These are phyloP conservation scores for Populus deltoides DNA, from an alignment of 345 rosid genomes.

Conservation along the genomic window DNA sequence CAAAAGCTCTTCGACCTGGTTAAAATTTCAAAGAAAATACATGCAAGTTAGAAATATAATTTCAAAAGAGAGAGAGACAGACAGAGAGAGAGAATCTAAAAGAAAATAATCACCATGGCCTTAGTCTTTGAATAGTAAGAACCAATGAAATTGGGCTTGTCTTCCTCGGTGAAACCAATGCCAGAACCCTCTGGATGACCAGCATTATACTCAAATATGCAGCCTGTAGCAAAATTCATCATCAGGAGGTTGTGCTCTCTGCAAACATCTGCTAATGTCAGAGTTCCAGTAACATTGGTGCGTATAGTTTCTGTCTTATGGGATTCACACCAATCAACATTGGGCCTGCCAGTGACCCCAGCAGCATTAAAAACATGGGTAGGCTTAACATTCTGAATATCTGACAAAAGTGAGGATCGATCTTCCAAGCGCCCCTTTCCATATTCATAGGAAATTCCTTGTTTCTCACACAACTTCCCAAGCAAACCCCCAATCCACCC, in stretches of 20 bases:
- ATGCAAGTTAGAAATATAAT: background rate
- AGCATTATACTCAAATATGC: constrained; percentile 71
- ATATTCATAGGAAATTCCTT: constrained; percentile 60
- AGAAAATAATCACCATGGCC: constrained; percentile 51
- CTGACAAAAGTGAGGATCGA: constrained; percentile 54
- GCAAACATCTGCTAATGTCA: constrained; percentile 75
- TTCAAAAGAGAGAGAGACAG: background rate
- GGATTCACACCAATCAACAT: constrained; percentile 81
- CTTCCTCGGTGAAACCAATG: constrained; percentile 67
- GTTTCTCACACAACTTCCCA: constrained; percentile 65
- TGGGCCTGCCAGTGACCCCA: constrained; percentile 77
- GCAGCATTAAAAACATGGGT: constrained; percentile 84
- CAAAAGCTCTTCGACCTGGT: constrained; percentile 69
- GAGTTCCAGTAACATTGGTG: constrained; percentile 69
- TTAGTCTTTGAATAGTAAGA: constrained; percentile 84
- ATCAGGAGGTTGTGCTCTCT: constrained; percentile 59
- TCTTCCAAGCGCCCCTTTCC: constrained; percentile 75
- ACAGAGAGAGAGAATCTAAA: background rate
- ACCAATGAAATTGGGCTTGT: constrained; percentile 64
- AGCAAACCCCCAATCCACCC: constrained; percentile 85
- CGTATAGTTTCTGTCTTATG: constrained; percentile 70
- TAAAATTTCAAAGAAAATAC: background rate
- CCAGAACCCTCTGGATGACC: constrained; percentile 60
- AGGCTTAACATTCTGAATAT: constrained; percentile 52
- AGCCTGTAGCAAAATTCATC: constrained; percentile 81